Base-by-base conservation (phyloP, 148 eudicot genomes). In the Rhododendron kiyosumense region DNA sequence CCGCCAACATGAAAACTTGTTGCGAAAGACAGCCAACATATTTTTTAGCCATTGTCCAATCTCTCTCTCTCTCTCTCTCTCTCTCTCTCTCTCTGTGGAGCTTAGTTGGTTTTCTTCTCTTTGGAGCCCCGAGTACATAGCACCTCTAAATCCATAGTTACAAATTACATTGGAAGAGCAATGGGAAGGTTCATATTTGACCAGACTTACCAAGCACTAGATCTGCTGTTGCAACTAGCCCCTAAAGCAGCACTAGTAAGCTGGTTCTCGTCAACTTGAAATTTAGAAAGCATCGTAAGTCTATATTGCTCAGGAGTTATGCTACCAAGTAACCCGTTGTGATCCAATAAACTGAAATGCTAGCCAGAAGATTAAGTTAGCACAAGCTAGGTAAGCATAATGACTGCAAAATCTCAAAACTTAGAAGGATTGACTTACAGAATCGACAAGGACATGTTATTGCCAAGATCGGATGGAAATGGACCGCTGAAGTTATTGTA, bases 341-440 rank as follows among this genome's bases (percentile, higher is more conserved):
- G 93, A 89, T 94, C 96, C 83, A 93, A 82, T 87, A 94, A 87
- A 59, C 95, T 94, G 91, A 86, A 93, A 87, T 30, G 71, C 54
- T 12, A 79, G 81, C 54, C 77, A 79, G 36, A 63, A 83, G 77
- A 15, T 46, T 51, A 26, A 63, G 52, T 65, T 85, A 63, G 52
- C 46, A 41, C 69, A 45, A 84, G 54, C 80, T 81, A 61, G 32
- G 49, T 61, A 46, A 77, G 51, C 22, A 49, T 22, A 43, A 14
- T 0, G 52, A 88, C 71, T 24, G 74, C 46, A 73, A 84, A 22
- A 57, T 22, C 30, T 26, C 9, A 36, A 76, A 43, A 34, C 17
- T 34, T 57, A 28, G 2, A 46, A 11, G 9, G 38, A 85, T 84
- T 30, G 49, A 86, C 98, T 92, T 88, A 96, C 98, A 95, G 88